Conservation (phyloP, 2,329 filamentous ascomycete genomes). For the Fusarium miscanthi region DNA sequence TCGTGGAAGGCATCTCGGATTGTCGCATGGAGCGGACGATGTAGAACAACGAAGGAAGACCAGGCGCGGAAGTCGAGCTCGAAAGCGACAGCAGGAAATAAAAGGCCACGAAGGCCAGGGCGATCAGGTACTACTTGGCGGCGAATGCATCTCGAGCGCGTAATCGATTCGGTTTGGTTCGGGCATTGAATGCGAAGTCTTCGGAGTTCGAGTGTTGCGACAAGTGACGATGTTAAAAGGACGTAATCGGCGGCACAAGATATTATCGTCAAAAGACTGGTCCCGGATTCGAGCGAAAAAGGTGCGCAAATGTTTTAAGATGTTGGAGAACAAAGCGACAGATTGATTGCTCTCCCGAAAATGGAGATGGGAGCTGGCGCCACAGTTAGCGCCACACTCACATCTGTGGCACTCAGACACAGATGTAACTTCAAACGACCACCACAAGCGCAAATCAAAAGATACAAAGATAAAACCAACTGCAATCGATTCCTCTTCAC, state of each 20-base stretch:
- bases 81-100: not conserved
- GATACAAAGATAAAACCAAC: rapidly evolving
- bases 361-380: not conserved
- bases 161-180: not conserved
- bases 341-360: not conserved
- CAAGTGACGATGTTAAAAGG: not conserved
- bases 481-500: rapidly evolving
- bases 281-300: not conserved
- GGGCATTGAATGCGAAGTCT: not conserved
- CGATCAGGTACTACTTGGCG: not conserved
- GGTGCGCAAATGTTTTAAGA: not conserved
- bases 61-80: not conserved
- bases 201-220: rapidly evolving
- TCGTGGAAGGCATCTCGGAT: not conserved
- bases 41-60: too few relatives aligned
- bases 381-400: not conserved
- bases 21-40: not conserved
- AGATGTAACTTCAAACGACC: not conserved
- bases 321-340: not conserved
- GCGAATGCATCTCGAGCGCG: not conserved
- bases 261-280: not conserved
- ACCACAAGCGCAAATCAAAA: not conserved
- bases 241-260: not conserved
- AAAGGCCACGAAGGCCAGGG: too few relatives aligned
- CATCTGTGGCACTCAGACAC: not conserved